Evolutionary conservation across 805 yeast genomes (phyloP).

Genomic region (Candida rishiriensis): DNA sequence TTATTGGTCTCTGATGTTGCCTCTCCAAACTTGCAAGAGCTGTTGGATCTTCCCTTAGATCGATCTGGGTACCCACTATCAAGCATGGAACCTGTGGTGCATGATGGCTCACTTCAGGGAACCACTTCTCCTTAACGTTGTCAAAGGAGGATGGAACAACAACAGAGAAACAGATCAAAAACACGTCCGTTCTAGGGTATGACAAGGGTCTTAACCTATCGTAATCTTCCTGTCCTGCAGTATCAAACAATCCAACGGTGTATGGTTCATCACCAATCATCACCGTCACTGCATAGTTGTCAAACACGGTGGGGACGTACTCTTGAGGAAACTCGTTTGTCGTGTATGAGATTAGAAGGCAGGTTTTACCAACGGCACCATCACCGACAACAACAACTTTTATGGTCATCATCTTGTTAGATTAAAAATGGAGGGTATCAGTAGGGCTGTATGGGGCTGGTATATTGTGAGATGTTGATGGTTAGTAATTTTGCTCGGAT

Average conservation of each 20-base stretch:
- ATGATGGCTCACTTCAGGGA: constrained; percentile 94
- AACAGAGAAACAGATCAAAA: constrained; percentile 91
- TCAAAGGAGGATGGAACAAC: constrained; percentile 97
- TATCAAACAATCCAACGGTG: constrained; percentile 94
- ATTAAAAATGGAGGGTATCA: too few species aligned
- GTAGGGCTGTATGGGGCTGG: too few species aligned
- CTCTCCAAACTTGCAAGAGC: constrained; percentile 85
- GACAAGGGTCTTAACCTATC: constrained; percentile 95
- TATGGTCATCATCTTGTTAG: constrained; percentile 42
- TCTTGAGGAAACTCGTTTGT: constrained; percentile 97
- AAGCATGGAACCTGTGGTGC: constrained; percentile 96
- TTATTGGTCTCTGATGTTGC: constrained; percentile 83
- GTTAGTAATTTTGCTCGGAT: not conserved
- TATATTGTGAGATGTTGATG: too few species aligned
- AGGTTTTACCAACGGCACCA: constrained; percentile 99
- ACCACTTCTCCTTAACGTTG: constrained; percentile 97
- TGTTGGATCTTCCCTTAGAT: constrained; percentile 88
- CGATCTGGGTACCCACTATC: constrained; percentile 95
- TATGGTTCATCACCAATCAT: constrained; percentile 98
- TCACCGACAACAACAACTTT: constrained; percentile 99
- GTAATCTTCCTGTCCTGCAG: constrained; percentile 99
- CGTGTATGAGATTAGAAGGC: constrained; percentile 91
- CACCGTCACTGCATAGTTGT: constrained; percentile 90
- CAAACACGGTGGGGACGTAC: constrained; percentile 98
- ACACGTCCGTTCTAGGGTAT: constrained; percentile 96